Percentiles rank a stretch among this genome's conserved stretches.
Conservation (phyloP, 495 filamentous ascomycete genomes). For the Bombardia bombarda region DNA sequence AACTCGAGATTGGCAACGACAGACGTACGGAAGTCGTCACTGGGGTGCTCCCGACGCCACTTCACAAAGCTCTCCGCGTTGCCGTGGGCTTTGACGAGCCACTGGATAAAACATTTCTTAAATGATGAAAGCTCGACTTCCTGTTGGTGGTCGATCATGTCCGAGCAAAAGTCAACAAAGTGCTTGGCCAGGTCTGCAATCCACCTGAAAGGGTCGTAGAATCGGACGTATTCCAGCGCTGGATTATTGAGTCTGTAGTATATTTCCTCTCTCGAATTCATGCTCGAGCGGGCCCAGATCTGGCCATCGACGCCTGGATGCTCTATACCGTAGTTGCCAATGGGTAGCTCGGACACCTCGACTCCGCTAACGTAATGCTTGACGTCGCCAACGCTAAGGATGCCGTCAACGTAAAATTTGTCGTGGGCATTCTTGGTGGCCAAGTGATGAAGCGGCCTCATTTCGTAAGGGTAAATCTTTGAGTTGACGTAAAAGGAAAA, state of each 20-base stretch:
- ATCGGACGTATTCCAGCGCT: conserved; percentile 48
- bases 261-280: conserved; percentile 29
- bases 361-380: conserved; percentile 43
- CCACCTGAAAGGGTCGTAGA: conserved; percentile 56
- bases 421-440: conserved; percentile 24
- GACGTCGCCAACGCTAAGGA: conserved; percentile 37
- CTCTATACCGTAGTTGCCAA: conserved; percentile 54
- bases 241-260: conserved; percentile 56
- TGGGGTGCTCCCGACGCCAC: conserved; percentile 43
- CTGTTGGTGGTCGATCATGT: conserved; percentile 15
- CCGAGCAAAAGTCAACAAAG: conserved; percentile 52
- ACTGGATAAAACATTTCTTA: conserved; percentile 41
- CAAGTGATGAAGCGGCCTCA: conserved; percentile 46
- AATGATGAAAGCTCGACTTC: conserved; percentile 46
- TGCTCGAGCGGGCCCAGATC: conserved; percentile 53
- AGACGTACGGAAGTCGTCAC: conserved; percentile 48
- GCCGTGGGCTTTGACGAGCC: conserved; percentile 40
- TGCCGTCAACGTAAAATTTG: conserved; percentile 50
- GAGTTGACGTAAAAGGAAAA: conserved; percentile 43
- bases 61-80: conserved; percentile 23
- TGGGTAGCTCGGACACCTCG: conserved; percentile 48
- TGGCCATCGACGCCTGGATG: conserved; percentile 38
- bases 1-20: conserved; percentile 51
- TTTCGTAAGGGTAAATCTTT: conserved; percentile 30
- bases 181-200: conserved; percentile 59